These are phyloP conservation scores for Rugonectria rugulosa DNA, from an alignment of 2,329 filamentous ascomycete genomes.

Conservation along the genomic window DNA sequence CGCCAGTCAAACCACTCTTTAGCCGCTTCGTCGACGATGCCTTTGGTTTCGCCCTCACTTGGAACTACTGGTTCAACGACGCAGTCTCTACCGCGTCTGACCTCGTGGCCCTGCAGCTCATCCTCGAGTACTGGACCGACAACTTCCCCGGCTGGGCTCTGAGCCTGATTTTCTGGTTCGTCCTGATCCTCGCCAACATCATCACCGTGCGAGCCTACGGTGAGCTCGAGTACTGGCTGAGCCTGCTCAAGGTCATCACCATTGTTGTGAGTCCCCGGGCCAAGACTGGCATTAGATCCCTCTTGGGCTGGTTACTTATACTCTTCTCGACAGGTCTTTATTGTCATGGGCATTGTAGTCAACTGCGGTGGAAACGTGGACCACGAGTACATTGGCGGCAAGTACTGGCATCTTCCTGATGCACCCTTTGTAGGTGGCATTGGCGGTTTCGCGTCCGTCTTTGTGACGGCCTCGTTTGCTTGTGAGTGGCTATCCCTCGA, in stretches of 20 bases:
- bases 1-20: background rate
- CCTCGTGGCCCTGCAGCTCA: slow-evolving; percentile 59
- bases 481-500: slow-evolving; percentile 48
- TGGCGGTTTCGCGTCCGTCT: slow-evolving; percentile 68
- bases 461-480: slow-evolving; percentile 64
- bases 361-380: slow-evolving; percentile 61
- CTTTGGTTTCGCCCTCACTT: slow-evolving; percentile 62
- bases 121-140: slow-evolving; percentile 68
- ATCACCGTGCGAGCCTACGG: slow-evolving; percentile 46
- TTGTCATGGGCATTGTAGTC: slow-evolving; percentile 65
- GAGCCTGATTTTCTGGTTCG: slow-evolving; percentile 66
- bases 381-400: slow-evolving; percentile 64
- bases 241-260: slow-evolving; percentile 60
- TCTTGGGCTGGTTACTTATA: background rate
- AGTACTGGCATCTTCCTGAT: slow-evolving; percentile 64
- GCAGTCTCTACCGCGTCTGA: slow-evolving; percentile 63
- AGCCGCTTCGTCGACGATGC: slow-evolving; percentile 60
- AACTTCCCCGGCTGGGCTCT: slow-evolving; percentile 70
- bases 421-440: slow-evolving; percentile 72
- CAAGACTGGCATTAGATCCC: background rate
- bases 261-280: slow-evolving; percentile 49
- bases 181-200: slow-evolving; percentile 56
- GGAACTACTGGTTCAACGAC: slow-evolving; percentile 74
- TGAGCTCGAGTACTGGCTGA: slow-evolving; percentile 64
- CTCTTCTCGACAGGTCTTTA: slow-evolving; percentile 55